Evolutionary conservation across 768 basidiomycete species (phyloP), one percentile per base, ranked within the genome.

Genomic region (Boletus reticuloceps): DNA sequence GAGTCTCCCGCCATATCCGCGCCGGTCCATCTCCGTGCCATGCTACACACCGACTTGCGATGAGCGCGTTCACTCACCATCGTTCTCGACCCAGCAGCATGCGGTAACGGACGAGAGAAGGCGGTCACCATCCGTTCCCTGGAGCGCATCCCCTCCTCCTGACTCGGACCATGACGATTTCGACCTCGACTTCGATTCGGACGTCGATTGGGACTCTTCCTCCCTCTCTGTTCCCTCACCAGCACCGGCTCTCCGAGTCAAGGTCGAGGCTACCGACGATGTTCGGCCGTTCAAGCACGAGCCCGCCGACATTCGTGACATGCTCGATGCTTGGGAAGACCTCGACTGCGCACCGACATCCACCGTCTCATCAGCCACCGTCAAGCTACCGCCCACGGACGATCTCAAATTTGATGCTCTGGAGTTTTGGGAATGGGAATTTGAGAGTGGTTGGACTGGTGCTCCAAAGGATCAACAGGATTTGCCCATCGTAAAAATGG

Each of bases 301-400:
- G 58, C 78, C 79, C 2, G 73, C 72, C 19, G 85, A 89, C 59
- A 79, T 87, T 5, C 80, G 83, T 59, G 81, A 81, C 13, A 79
- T 86, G 71, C 68, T 88, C 42, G 85, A 87, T 53, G 82, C 81
- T 17, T 90, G 87, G 87, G 88, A 89, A 49, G 79, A 81, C 59
- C 75, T 83, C 55, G 84, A 86, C 61, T 63, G 70, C 20, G 58
- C 63, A 13, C 64, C 58, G 12, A 61, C 61, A 27, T 67, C 61
- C 31, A 70, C 60, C 6, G 58, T 67, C 11, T 62, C 64, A 17
- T 63, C 64, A 63, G 68, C 51, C 65, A 71, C 61, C 6, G 58
- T 69, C 54, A 69, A 71, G 47, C 39, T 69, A 44, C 67, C 67
- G 25, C 40, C 46, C 12, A 61, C 77, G 37, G 74, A 74, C 4